Evolutionary conservation across 441 rosid genomes (phyloP).

Genomic region (Mallotus repandus): DNA sequence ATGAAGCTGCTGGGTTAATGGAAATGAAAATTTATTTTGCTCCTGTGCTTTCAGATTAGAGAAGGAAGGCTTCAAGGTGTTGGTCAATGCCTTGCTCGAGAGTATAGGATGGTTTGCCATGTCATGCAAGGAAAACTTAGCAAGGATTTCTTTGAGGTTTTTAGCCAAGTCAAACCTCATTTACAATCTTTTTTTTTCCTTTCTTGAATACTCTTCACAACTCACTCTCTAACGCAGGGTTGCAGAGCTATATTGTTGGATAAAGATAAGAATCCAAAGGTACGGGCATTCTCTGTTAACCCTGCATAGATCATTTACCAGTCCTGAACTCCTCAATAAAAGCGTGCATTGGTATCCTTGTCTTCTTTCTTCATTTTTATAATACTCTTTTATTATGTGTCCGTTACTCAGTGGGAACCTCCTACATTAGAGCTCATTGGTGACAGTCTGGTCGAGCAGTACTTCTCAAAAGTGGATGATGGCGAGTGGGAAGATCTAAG

Average conservation of each 20-base stretch:
- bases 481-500: conserved; percentile 72
- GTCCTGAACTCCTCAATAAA: not conserved
- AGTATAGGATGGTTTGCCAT: conserved; percentile 83
- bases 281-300: conserved; percentile 20
- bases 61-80: conserved; percentile 84
- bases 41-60: conserved; percentile 56
- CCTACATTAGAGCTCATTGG: conserved; percentile 58
- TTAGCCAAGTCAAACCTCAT: conserved; percentile 11
- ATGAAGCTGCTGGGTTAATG: not conserved
- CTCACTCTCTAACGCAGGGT: conserved; percentile 53
- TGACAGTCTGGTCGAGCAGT: conserved; percentile 55
- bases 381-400: not conserved
- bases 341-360: not conserved
- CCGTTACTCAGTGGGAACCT: conserved; percentile 77
- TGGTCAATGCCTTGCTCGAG: conserved; percentile 74
- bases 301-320: not conserved
- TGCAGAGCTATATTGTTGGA: conserved; percentile 87
- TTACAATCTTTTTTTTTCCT: not conserved
- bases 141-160: conserved; percentile 85
- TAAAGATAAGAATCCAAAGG: conserved; percentile 92
- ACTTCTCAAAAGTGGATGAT: conserved; percentile 58
- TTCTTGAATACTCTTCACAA: not conserved
- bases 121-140: conserved; percentile 74
- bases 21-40: not conserved
- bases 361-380: not conserved